Evolutionary conservation across 306 rosid genomes (phyloP).

Genomic region (Acmispon strigosus): DNA sequence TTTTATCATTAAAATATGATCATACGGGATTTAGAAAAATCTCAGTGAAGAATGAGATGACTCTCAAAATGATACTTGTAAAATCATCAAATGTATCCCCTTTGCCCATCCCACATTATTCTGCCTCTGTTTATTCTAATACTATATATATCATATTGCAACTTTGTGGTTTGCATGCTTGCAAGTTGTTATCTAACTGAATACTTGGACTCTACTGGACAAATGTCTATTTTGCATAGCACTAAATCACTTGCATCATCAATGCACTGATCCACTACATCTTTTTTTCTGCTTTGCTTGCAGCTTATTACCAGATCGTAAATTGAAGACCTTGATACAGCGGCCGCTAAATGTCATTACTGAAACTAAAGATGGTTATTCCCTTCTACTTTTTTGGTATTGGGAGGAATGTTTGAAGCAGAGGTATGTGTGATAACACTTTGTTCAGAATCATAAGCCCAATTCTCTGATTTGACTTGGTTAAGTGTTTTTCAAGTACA

Average conservation of each 20-base stretch:
- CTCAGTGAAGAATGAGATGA: neutral
- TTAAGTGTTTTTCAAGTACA: neutral
- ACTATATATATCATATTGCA: neutral
- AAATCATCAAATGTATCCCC: neutral
- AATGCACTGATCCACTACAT: constrained; percentile 1
- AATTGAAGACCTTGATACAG: constrained; percentile 74
- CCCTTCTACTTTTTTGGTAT: constrained; percentile 87
- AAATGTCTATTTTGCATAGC: neutral
- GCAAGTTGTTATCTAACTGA: neutral
- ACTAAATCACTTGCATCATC: neutral
- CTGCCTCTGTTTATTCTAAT: neutral
- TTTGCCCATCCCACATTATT: neutral
- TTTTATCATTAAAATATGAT: neutral
- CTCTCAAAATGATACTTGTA: neutral
- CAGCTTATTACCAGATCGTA: constrained; percentile 89
- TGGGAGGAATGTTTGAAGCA: constrained; percentile 97
- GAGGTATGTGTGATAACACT: constrained; percentile 41
- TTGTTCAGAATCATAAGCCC: neutral
- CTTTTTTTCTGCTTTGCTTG: constrained; percentile 13
- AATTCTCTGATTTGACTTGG: neutral
- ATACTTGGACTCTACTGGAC: neutral
- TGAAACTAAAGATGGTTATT: constrained; percentile 84
- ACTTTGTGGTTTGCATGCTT: neutral
- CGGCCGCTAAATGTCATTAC: constrained; percentile 60
- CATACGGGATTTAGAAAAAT: neutral